These are phyloP conservation scores for Plantago ovata DNA, from an alignment of 257 asterid genomes.

Conservation along the genomic window DNA sequence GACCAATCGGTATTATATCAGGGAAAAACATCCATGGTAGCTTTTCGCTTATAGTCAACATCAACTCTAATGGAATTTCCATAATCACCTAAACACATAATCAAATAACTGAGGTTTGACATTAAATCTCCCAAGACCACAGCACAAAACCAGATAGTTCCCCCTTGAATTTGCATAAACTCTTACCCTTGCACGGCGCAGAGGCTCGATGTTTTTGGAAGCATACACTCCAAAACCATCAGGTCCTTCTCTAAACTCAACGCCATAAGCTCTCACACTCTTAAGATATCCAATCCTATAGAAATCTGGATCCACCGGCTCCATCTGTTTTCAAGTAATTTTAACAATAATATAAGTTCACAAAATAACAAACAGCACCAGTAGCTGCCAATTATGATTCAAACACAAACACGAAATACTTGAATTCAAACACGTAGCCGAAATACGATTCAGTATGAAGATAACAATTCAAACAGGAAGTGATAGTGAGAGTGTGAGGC, in stretches of 20 bases:
- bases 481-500: neutral
- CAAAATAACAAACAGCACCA: slow-evolving; percentile 10
- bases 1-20: slow-evolving; percentile 86
- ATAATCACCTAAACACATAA: slow-evolving; percentile 67
- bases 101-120: neutral
- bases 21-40: slow-evolving; percentile 99
- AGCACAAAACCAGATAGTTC: neutral
- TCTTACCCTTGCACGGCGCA: slow-evolving; percentile 90
- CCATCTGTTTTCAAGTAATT: slow-evolving; percentile 45
- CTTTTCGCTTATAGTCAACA: slow-evolving; percentile 89
- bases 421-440: neutral
- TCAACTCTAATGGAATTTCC: slow-evolving; percentile 96
- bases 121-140: slow-evolving; percentile 7
- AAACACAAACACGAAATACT: neutral
- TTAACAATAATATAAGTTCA: slow-evolving; percentile 13
- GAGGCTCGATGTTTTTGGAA: slow-evolving; percentile 87
- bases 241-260: slow-evolving; percentile 95
- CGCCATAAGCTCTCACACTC: slow-evolving; percentile 92
- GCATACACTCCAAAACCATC: slow-evolving; percentile 97
- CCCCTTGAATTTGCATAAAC: neutral
- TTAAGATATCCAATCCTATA: slow-evolving; percentile 87
- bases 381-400: too few species aligned
- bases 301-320: slow-evolving; percentile 93
- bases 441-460: too few species aligned
- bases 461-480: too few species aligned